Base-by-base conservation (phyloP, 805 yeast genomes). In the Metschnikowia colocasiae region DNA sequence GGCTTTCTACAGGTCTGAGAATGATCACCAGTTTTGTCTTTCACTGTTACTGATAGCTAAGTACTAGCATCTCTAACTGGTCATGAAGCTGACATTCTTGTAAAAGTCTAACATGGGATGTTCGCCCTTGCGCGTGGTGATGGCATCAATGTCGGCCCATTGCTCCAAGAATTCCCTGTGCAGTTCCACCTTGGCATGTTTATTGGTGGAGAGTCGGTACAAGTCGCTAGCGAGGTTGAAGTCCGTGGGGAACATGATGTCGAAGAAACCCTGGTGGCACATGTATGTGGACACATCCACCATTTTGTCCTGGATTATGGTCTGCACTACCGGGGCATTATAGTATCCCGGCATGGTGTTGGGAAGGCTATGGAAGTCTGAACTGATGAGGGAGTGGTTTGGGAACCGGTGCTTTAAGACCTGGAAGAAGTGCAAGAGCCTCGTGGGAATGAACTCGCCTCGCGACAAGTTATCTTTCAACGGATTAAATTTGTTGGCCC, bases 211-310 rank as follows among this genome's bases (percentile, higher is more conserved):
- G 51, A 78, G 77, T 15, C 71, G 68, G 59, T 88, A 89, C 49
- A 87, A 51, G 41, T 82, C 84, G 34, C 78, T 72, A 3, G 82
- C 80, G 7, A 81, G 68, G 6, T 68, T 65, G 62, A 88, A 89
- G 58, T 88, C 85, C 0, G 95, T 88, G 8, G 95, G 87, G 59
- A 88, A 88, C 84, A 87, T 81, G 43, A 88, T 87, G 63, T 88
- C 95, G 61, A 87, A 88, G 59, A 76, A 85, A 0, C 96, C 96
- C 60, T 87, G 95, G 33, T 83, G 76, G n/a, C 79, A 84, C 91
- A 88, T 83, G 62, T 82, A 87, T 0, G 91, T 81, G 32, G 81
- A 74, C 0, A 83, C 79, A 18, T 86, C 82, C 4, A 87, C 76
- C 83, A 85, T 84, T 47, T 74, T 71, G 52, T 83, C 81, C 44